phyloP scores from a whole-genome alignment of 495 filamentous ascomycete species.

The Cercophora scortea region DNA sequence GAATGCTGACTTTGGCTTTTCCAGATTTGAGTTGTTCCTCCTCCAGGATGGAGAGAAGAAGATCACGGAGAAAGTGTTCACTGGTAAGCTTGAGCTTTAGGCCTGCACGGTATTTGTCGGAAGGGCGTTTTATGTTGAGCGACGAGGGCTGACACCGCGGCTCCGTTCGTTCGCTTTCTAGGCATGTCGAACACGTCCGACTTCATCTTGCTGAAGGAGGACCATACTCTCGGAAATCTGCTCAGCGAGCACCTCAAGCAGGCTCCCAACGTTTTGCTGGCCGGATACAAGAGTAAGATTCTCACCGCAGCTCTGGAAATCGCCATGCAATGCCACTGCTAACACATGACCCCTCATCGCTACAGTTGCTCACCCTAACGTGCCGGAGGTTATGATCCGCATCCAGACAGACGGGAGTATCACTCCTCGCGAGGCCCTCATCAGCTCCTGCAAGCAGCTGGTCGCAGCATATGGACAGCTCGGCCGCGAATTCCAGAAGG shows the following conservation, averaged over 20 bases:
- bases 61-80: conserved; percentile 75
- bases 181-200: conserved; percentile 78
- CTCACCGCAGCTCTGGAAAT: not conserved
- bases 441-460: conserved; percentile 66
- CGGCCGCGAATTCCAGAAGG: conserved; percentile 85
- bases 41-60: conserved; percentile 86
- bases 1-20: not conserved
- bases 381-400: conserved; percentile 77
- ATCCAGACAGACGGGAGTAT: conserved; percentile 86
- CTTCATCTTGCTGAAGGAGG: conserved; percentile 93
- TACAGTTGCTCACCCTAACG: conserved; percentile 76
- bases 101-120: not conserved
- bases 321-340: not conserved
- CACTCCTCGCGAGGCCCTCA: conserved; percentile 79
- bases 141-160: not conserved
- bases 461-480: conserved; percentile 69
- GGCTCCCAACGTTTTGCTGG: conserved; percentile 70
- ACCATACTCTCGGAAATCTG: conserved; percentile 92
- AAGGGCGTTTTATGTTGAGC: not conserved
- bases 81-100: conserved; percentile 50
- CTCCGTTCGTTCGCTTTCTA: conserved; percentile 23
- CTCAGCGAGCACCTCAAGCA: conserved; percentile 73
- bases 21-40: conserved; percentile 86
- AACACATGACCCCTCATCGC: not conserved
- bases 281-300: conserved; percentile 71